phyloP scores from a whole-genome alignment of 345 rosid genomes.

The Citropsis articulata region DNA sequence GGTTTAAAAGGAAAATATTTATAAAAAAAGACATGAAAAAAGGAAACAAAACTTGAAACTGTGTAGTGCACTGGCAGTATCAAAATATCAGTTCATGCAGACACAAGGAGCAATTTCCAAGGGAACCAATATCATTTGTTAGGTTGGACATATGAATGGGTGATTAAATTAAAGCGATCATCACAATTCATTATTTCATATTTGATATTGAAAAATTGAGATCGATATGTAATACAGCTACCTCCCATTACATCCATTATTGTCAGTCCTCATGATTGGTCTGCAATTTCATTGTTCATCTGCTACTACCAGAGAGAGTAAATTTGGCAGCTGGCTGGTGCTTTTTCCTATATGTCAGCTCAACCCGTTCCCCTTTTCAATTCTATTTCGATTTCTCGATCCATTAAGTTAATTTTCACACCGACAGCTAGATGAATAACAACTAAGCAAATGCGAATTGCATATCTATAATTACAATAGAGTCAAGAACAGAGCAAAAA shows the following conservation, averaged over 20 bases:
- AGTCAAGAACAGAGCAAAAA: too few species aligned
- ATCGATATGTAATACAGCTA: slow-evolving; percentile 23
- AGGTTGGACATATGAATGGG: not conserved
- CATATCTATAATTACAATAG: too few species aligned
- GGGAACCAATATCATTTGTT: not conserved
- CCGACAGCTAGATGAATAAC: too few species aligned
- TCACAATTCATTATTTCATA: not conserved
- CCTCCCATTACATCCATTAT: slow-evolving; percentile 20
- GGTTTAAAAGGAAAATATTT: not conserved
- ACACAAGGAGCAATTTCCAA: slow-evolving; percentile 4
- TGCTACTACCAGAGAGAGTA: not conserved
- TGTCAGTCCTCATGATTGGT: slow-evolving; percentile 30
- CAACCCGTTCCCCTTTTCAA: not conserved
- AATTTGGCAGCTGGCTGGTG: slow-evolving; percentile 15
- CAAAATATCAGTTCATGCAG: not conserved
- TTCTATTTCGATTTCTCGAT: not conserved
- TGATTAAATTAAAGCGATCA: too few species aligned
- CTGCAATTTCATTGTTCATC: not conserved
- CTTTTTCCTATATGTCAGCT: not conserved
- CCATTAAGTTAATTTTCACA: not conserved
- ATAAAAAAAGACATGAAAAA: too few species aligned
- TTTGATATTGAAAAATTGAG: not conserved
- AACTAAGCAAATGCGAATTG: too few species aligned
- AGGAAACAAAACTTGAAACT: not conserved
- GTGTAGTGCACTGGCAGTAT: not conserved